Evolutionary conservation across 768 basidiomycete genomes (phyloP), one percentile per base, ranked within the genome.

Genomic region (Dioszegia crocea): DNA sequence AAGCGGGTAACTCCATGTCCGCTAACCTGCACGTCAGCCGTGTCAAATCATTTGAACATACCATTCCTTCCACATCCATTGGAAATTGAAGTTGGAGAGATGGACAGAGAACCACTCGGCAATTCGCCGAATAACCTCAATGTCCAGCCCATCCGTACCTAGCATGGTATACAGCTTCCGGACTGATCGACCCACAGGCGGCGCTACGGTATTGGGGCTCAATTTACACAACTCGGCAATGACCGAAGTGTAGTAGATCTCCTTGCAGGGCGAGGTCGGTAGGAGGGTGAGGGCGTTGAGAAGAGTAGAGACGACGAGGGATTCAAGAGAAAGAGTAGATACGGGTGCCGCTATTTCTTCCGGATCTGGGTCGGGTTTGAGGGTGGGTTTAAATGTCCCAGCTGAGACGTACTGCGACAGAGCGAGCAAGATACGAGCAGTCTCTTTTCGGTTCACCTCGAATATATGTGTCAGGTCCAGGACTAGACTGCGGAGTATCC

Each of bases 51-150:
- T 2, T 14, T 1, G 17, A 26, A 78, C 85, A 44, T 51, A 92
- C 94, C 96, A 99, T 82, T 98, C 96, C 70, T 91, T 93, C 96
- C 96, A 99, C 14, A 96, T 91, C 96, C 96, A 98, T 68, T 87
- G 86, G 78, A 97, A 99, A 24, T 86, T 87, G 75, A 97, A 99
- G 78, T 99, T 99, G 65, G 90, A 93, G 86, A 99, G 87, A 70
- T 99, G 96, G 1, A 88, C 82, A 1, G 90, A 83, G 66, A 98
- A 96, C 96, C 96, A 99, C 60, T 97, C 92, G 0, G 89, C 85
- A 59, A 92, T 88, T 29, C 90, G 81, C 47, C 86, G 83, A 1
- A 86, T 81, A 51, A 89, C 80, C 61, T 94, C 93, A 8, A 89
- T 84, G 62, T 97, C 94, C 29, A 98, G 80, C 0, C 89, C 91